Evolutionary conservation across 148 eudicot species (phyloP), one percentile per base, ranked within the genome.

Genomic region (Spergularia bocconei): DNA sequence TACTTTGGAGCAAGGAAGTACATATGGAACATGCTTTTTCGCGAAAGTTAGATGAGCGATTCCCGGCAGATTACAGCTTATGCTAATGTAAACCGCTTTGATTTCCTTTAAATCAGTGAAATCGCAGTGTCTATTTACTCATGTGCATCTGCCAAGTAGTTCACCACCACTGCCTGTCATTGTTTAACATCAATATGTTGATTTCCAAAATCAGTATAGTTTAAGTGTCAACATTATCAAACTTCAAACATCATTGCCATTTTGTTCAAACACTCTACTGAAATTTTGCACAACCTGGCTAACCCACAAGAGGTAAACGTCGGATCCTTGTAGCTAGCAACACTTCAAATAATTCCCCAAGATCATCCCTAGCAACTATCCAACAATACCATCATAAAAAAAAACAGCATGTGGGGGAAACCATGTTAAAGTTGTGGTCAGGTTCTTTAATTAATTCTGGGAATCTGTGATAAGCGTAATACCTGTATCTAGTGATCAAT

Each of bases 31-130:
- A 2, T 93, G 97, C n/a, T 89, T 91, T 71, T 65, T 79, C 3
- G 85, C 84, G 58, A 91, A 91, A 77, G 93, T 91, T 0, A 90
- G 88, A 72, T 89, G 91, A 79, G 83, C 83, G 81, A 91, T 75
- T 66, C 83, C 97, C 52, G 97, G 87, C 75, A 91, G 79, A 81
- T 91, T 91, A 76, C 97, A 91, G 72, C 93, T 76, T 63, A 89
- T 84, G 85, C 93, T 91, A 68, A 91, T 87, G 79, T 89, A 91
- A 36, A 53, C 97, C 1, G 97, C 93, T 77, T 89, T 91, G 82
- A 90, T 84, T 78, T 91, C 93, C 81, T 89, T 91, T 75, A 91
- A 69, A 57, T 91, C 97, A 15, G 93, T 91, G 97, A 91, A 83
- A 91, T 88, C 17, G 93, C 97, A 54, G 87, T 87, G 78, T 91